Base-by-base conservation (phyloP, 2,329 filamentous ascomycete genomes). In the Fusarium tanahbumbuense region DNA sequence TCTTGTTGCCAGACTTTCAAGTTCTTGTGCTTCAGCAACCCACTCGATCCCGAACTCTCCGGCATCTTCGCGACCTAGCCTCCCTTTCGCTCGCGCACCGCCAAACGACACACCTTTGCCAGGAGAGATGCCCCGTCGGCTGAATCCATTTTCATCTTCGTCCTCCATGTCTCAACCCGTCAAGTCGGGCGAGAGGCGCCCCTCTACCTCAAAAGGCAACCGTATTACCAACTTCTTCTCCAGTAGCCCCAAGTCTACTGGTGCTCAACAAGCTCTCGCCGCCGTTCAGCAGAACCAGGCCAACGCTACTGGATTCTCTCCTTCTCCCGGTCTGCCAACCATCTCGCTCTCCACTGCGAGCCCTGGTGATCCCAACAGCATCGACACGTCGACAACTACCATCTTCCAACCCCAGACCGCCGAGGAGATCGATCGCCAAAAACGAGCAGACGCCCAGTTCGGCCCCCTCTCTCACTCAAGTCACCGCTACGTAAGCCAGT, bases 271-370 rank as follows among this genome's bases (percentile, higher is more conserved):
- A 75, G 87, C 89, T 64, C 87, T 93, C 49, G 86, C 91, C 76
- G 85, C 88, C 65, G 88, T 90, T 76, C 88, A 92, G 78, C 88
- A 92, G 72, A 79, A 85, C 73, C 79, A 80, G 62, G 59, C 70
- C 61, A 81, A 81, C 64, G 78, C 87, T 54, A 86, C 89, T 61
- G 87, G 89, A 67, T 91, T 93, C 76, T 90, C 89, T 70, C 87
- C 89, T 61, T 87, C 93, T 44, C 91, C 92, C 70, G 92, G 93
- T 49, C 84, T 98, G 75, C 95, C 95, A 41, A 95, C 92, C 56
- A 98, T 98, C 77, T 97, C 93, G 44, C 87, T 98, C 60, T 97
- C 95, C 15, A 94, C 93, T 44, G 93, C 93, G 52, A 92, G 90
- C 30, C 91, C 89, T 68, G 92, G 93, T 74, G 87, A 96, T 85